Base-by-base conservation (phyloP, 2,329 filamentous ascomycete species). In the Fusarium humuli region DNA sequence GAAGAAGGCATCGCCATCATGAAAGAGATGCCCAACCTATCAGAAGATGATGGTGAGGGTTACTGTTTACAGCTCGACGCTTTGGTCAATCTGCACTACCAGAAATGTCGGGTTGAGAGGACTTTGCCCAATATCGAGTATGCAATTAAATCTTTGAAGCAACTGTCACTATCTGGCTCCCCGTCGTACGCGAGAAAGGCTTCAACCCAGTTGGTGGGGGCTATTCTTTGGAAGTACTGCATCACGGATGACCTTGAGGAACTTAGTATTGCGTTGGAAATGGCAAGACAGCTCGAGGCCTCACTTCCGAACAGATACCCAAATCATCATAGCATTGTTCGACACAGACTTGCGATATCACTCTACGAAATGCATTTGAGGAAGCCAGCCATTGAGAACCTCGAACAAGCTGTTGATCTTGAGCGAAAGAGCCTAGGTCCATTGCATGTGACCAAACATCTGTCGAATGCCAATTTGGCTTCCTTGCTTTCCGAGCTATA, bases 101-200 rank as follows among this genome's bases (percentile, higher is more conserved):
- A 56, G 30, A 10, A 32, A 6, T 56, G 44, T 9, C 53, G 44
- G 0, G 0, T 49, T 16, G 18, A 5, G 1, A 50, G 34, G 7
- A 56, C n/a, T 4, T 0, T n/a, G 0, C 0, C 14, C 1, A 29
- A 23, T 4, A 1, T 49, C 1, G 44, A 56, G 12, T 1, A 9
- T 2, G 2, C 4, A 1, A 27, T 56, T 2, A 11, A 34, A 1
- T 5, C 18, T 0, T 11, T 49, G 23, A 37, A 37, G 18, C 22
- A 37, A 13, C 3, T 0, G 2, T 30, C 47, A 6, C 12, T 10
- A 1, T 4, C 20, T 2, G 16, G 4, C 1, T 34, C 11, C 1
- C 25, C 6, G 6, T 29, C 44, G 3, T 2, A 22, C 0, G 0
- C 5, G 12, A 50, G 13, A 8, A 56, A 40, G 5, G 22, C 53